Base-by-base conservation (phyloP, 1,284 basidiomycete genomes). In the Boletellus sp. region DNA sequence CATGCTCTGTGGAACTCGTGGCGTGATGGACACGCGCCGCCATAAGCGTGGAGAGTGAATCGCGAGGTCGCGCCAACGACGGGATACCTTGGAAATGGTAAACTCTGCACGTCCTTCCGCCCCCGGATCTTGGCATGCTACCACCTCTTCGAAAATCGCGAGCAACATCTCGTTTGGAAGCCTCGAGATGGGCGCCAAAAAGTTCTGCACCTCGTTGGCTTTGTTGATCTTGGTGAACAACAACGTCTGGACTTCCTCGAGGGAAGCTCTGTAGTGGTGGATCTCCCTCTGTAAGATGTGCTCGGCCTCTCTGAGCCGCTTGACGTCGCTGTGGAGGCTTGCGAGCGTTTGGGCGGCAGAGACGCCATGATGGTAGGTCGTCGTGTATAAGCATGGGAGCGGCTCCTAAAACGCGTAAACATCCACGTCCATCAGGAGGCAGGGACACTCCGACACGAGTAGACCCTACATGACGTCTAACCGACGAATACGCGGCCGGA, bases 101-200 rank as follows among this genome's bases (percentile, higher is more conserved):
- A 52, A 66, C 24, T 70, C 66, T 16, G 52, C 50, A 41, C 56
- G 61, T 28, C 46, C 49, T 38, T 56, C 63, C 7, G 48, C 52
- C 24, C 54, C 44, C 0, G 61, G 44, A 35, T 68, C 56, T 32
- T 69, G 66, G 26, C 54, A 61, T 0, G 44, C 52, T 13, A 67
- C 64, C 6, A 58, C 61, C 40, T 66, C 67, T 40, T 70, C 65
- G 15, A 66, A 70, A 18, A 66, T 60, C 5, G 56, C 53, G 4
- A 70, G 55, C 10, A 69, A 35, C 44, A 68, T 66, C 47, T 66
- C 64, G 37, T 69, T 64, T 1, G 64, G 64, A 36, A 69, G 57
- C 40, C 44, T 64, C 12, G 64, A 66, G 28, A 67, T 50, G 35
- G 63, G 59, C 2, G 65, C 68, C 11, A 66, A 47, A 18, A 56